Percentiles rank a stretch among this genome's conserved stretches.
These are phyloP conservation scores for Amanita brunnescens DNA, from an alignment of 768 basidiomycete genomes.

Conservation along the genomic window DNA sequence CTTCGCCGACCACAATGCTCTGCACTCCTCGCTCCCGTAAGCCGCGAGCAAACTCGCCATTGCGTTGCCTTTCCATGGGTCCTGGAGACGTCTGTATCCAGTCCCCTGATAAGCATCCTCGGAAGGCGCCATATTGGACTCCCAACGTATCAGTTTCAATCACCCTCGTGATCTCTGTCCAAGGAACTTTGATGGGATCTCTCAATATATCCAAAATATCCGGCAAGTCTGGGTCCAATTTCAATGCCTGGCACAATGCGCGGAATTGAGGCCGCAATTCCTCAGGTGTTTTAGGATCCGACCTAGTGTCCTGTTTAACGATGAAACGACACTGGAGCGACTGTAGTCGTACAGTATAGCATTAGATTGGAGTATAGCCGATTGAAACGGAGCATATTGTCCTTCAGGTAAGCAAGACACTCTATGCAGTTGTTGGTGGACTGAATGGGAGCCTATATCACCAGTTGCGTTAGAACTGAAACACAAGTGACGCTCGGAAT, in stretches of 20 bases:
- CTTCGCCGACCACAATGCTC: slow-evolving; percentile 57
- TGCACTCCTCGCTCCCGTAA: slow-evolving; percentile 50
- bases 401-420: slow-evolving; percentile 54
- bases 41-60: slow-evolving; percentile 46
- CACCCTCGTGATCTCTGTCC: slow-evolving; percentile 39
- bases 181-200: slow-evolving; percentile 39
- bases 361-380: slow-evolving; percentile 66
- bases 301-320: slow-evolving; percentile 19
- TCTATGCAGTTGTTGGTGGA: slow-evolving; percentile 67
- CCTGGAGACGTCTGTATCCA: slow-evolving; percentile 50
- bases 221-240: slow-evolving; percentile 43
- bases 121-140: slow-evolving; percentile 51
- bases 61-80: slow-evolving; percentile 61
- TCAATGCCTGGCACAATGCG: slow-evolving; percentile 48
- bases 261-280: slow-evolving; percentile 56
- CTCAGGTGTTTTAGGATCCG: slow-evolving; percentile 48
- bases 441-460: slow-evolving; percentile 54
- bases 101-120: slow-evolving; percentile 50
- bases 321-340: background rate
- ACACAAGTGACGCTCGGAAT: background rate
- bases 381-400: slow-evolving; percentile 51
- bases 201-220: slow-evolving; percentile 42
- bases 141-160: slow-evolving; percentile 55
- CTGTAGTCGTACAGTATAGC: slow-evolving; percentile 49
- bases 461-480: background rate